Conservation (phyloP, 306 rosid species). For the Rubus idaeus region DNA sequence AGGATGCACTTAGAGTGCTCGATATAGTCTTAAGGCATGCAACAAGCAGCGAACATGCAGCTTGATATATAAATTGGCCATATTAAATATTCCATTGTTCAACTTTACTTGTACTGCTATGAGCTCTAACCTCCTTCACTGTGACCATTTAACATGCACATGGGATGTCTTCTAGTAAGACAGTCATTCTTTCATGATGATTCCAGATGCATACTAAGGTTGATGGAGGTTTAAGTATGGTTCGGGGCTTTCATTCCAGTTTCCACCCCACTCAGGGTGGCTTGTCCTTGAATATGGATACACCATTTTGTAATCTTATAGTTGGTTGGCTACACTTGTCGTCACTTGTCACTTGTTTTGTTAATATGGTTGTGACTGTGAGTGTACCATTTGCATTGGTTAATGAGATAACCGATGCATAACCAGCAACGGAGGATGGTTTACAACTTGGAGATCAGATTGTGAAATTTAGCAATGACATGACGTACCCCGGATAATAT, state of each 20-base stretch:
- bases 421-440: slow-evolving; percentile 91
- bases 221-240: too few relatives aligned
- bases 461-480: slow-evolving; percentile 74
- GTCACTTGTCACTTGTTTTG: not conserved
- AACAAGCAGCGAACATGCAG: slow-evolving; percentile 76
- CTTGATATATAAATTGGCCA: not conserved
- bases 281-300: too few relatives aligned
- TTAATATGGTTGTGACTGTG: slow-evolving; percentile 53
- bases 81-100: too few relatives aligned
- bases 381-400: slow-evolving; percentile 82
- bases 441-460: slow-evolving; percentile 92
- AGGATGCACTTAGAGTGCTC: slow-evolving; percentile 79
- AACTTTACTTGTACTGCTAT: too few relatives aligned
- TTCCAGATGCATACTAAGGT: too few relatives aligned
- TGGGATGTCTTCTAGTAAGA: too few relatives aligned
- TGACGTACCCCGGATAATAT: too few relatives aligned
- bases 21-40: slow-evolving; percentile 82
- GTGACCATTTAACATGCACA: too few relatives aligned
- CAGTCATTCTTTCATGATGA: too few relatives aligned
- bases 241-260: too few relatives aligned
- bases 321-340: slow-evolving; percentile 1
- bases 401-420: slow-evolving; percentile 81
- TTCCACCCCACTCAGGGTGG: too few relatives aligned
- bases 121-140: too few relatives aligned
- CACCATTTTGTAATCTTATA: slow-evolving; percentile 21